Evolutionary conservation across 2,329 filamentous ascomycete genomes (phyloP).

Genomic region (Chalaropsis thielavioides): DNA sequence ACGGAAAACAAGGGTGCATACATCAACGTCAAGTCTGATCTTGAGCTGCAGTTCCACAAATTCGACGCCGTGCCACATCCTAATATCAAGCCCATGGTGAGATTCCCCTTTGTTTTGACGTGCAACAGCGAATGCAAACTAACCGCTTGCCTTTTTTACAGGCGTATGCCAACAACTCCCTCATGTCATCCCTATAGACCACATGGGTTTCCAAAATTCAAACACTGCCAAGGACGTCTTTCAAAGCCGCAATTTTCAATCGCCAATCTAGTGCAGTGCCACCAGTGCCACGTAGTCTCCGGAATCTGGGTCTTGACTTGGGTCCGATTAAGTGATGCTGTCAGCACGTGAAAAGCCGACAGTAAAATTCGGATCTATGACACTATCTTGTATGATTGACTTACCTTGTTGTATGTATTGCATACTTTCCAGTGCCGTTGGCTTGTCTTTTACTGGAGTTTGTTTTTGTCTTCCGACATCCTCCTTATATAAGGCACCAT

Average conservation of each 20-base stretch:
- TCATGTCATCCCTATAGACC: constrained; percentile 40
- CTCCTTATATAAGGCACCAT: neutral
- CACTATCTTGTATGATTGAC: neutral
- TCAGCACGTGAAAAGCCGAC: neutral
- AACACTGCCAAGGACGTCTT: constrained; percentile 8
- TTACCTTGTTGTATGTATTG: neutral
- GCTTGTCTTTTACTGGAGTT: neutral
- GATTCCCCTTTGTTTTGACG: constrained; percentile 19
- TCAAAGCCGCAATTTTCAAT: neutral
- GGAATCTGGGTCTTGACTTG: neutral
- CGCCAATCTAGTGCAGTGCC: neutral
- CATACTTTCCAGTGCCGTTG: neutral
- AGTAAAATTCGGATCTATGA: neutral
- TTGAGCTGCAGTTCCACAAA: constrained; percentile 81
- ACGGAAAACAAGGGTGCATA: constrained; percentile 97
- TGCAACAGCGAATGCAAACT: neutral
- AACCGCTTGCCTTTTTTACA: constrained; percentile 23
- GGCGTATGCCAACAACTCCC: constrained; percentile 74
- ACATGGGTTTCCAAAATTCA: constrained; percentile 5
- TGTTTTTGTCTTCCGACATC: too few species aligned
- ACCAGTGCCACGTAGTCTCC: neutral
- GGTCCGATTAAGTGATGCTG: neutral
- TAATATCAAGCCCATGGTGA: constrained; percentile 80
- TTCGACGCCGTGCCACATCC: constrained; percentile 97
- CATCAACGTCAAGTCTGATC: constrained; percentile 87